Conservation (phyloP, 495 filamentous ascomycete genomes). For the Xylaria acuta region DNA sequence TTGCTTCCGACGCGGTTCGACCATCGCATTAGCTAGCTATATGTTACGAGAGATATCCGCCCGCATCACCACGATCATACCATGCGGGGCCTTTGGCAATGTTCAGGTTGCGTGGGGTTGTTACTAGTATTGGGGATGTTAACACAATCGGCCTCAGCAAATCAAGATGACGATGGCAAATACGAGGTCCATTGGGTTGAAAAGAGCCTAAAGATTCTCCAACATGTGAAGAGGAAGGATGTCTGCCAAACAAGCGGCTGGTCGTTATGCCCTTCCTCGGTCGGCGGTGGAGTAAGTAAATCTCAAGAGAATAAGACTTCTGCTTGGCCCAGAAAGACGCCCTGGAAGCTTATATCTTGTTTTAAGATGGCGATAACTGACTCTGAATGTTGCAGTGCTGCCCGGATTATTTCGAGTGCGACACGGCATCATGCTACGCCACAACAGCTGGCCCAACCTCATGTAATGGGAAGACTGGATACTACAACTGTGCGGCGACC, state of each 20-base stretch:
- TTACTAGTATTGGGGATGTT: constrained; percentile 38
- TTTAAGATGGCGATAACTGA: not conserved
- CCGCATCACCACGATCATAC: constrained; percentile 3
- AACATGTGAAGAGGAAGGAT: constrained; percentile 35
- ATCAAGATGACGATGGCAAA: constrained; percentile 20
- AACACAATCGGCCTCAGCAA: constrained; percentile 23
- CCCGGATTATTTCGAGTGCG: constrained; percentile 49
- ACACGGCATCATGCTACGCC: constrained; percentile 50
- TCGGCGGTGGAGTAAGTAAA: constrained; percentile 40
- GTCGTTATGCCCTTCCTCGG: constrained; percentile 43
- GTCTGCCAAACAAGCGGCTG: constrained; percentile 33
- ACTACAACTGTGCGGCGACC: constrained; percentile 40
- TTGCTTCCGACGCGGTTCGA: not conserved
- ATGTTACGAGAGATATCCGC: not conserved
- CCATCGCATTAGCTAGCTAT: not conserved
- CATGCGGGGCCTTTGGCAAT: constrained; percentile 44
- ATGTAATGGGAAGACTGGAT: constrained; percentile 43
- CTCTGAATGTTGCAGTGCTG: constrained; percentile 40
- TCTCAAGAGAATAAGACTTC: not conserved
- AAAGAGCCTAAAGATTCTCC: constrained; percentile 39
- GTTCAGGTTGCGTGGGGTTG: constrained; percentile 37
- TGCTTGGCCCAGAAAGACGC: not conserved
- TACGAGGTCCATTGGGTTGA: constrained; percentile 43
- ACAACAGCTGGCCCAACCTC: constrained; percentile 48
- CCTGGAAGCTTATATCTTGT: not conserved